Evolutionary conservation across 352 stramenopile genomes (phyloP).

Genomic region (Pythium grandisporangium): DNA sequence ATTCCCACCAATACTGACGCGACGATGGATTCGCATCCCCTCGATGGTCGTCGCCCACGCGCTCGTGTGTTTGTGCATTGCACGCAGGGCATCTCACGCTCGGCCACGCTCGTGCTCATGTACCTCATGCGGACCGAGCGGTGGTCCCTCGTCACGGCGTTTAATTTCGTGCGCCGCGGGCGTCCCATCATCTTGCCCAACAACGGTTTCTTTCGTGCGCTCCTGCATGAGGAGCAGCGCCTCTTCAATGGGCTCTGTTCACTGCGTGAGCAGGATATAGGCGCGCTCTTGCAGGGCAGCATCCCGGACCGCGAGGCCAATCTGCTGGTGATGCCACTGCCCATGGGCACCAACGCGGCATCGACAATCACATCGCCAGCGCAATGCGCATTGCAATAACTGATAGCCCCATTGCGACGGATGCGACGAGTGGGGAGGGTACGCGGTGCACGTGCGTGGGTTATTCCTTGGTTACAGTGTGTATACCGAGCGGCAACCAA

Average conservation of each 20-base stretch:
- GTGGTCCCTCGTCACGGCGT: slow-evolving; percentile 52
- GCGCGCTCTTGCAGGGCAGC: slow-evolving; percentile 27
- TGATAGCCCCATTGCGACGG: too few species aligned
- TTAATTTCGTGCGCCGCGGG: slow-evolving; percentile 33
- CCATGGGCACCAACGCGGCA: too few species aligned
- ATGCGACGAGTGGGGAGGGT: too few species aligned
- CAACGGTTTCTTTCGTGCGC: slow-evolving; percentile 37
- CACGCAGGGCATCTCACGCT: slow-evolving; percentile 65
- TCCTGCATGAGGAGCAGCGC: slow-evolving; percentile 35
- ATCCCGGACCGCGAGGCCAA: slow-evolving; percentile 9
- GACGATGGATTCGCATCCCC: too few species aligned
- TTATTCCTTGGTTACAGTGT: too few species aligned
- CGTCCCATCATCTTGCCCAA: slow-evolving; percentile 59
- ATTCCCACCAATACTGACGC: too few species aligned
- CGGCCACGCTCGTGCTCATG: slow-evolving; percentile 53
- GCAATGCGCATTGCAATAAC: too few species aligned
- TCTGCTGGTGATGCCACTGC: too few species aligned
- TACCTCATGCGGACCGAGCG: slow-evolving; percentile 52
- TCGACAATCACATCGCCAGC: too few species aligned
- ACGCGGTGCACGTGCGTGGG: too few species aligned
- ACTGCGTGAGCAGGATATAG: slow-evolving; percentile 38
- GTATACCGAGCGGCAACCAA: too few species aligned
- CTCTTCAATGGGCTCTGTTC: slow-evolving; percentile 36
- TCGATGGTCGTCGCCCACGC: too few species aligned
- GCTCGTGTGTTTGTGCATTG: slow-evolving; percentile 64